Evolutionary conservation across 305 asterid species (phyloP).

Genomic region (Ilex paraguariensis): DNA sequence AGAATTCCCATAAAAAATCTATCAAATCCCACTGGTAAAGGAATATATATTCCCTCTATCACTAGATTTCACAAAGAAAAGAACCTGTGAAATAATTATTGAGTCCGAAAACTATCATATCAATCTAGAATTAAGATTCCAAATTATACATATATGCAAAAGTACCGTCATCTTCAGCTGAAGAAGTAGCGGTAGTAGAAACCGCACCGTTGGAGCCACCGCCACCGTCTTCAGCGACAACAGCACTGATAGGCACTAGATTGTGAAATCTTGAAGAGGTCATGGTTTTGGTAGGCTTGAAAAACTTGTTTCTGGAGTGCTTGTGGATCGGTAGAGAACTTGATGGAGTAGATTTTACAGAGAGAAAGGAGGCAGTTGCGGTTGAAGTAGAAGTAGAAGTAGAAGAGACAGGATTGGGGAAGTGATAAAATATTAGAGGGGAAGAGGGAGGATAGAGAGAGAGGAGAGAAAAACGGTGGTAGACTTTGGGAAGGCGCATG

Average conservation of each 20-base stretch:
- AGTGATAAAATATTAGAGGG: conserved; percentile 15
- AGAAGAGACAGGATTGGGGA: conserved; percentile 30
- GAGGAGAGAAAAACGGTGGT: conserved; percentile 39
- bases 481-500: conserved; percentile 67
- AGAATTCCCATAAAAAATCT: no score
- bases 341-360: conserved; percentile 26
- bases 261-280: conserved; percentile 30
- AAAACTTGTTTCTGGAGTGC: conserved; percentile 5
- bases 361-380: conserved; percentile 19
- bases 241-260: conserved; percentile 41
- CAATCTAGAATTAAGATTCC: no score
- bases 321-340: conserved; percentile 15
- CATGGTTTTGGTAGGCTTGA: conserved; percentile 18
- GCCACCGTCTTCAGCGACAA: conserved; percentile 37
- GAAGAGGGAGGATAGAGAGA: conserved; percentile 11
- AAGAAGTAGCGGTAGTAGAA: conserved; percentile 19
- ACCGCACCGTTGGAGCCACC: conserved; percentile 37
- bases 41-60: no score
- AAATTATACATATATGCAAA: no score
- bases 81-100: no score
- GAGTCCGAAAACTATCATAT: no score
- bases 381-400: conserved; percentile 24
- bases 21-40: no score
- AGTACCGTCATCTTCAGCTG: conserved; percentile 46
- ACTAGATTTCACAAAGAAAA: no score